Conservation (phyloP, 495 filamentous ascomycete genomes). For the Neurospora sp. region DNA sequence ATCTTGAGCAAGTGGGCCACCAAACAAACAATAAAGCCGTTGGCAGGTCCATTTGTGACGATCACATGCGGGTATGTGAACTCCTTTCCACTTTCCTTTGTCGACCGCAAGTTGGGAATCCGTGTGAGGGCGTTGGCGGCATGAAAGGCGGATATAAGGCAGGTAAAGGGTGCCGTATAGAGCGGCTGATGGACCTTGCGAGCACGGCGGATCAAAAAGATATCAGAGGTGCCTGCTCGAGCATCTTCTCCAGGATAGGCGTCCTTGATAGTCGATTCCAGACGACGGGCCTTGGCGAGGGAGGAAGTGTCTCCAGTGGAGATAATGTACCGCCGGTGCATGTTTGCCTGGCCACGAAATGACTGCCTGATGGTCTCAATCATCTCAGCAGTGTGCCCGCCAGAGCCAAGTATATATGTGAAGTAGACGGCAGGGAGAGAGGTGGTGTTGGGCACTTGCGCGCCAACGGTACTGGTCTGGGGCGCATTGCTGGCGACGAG, state of each 20-base stretch:
- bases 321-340: slow-evolving; percentile 73
- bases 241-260: slow-evolving; percentile 9
- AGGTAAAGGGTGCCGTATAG: slow-evolving; percentile 49
- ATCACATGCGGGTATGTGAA: slow-evolving; percentile 48
- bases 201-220: slow-evolving; percentile 58
- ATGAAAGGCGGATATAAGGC: slow-evolving; percentile 43
- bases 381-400: slow-evolving; percentile 94
- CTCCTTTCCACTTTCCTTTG: slow-evolving; percentile 20
- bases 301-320: slow-evolving; percentile 69
- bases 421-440: slow-evolving; percentile 48
- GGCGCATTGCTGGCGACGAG: not conserved
- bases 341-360: slow-evolving; percentile 34
- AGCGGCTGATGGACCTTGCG: slow-evolving; percentile 70
- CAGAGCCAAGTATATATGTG: slow-evolving; percentile 78
- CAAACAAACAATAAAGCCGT: slow-evolving; percentile 66
- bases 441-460: slow-evolving; percentile 10
- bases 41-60: slow-evolving; percentile 82
- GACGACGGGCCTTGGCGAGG: slow-evolving; percentile 20
- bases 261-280: slow-evolving; percentile 22
- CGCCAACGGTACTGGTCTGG: not conserved
- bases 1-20: slow-evolving; percentile 60
- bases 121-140: slow-evolving; percentile 38
- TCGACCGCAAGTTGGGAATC: slow-evolving; percentile 19
- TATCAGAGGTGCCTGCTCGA: slow-evolving; percentile 37
- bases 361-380: slow-evolving; percentile 58